A percentile compares a stretch with the other conserved stretches of the same genome.
phyloP scores from a whole-genome alignment of 441 rosid species.

The Melastoma candidum region DNA sequence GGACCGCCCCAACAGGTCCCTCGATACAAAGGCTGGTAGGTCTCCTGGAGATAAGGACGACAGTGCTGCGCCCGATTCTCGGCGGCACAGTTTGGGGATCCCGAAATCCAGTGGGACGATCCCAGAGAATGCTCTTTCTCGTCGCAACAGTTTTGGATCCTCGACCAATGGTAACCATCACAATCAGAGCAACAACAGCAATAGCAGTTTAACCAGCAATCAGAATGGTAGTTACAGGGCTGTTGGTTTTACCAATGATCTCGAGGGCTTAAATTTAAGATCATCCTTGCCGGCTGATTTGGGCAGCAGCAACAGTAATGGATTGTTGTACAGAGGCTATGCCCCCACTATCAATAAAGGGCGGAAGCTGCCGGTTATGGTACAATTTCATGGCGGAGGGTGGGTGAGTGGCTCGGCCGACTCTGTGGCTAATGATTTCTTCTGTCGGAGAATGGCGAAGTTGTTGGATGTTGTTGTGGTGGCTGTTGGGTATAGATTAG shows the following conservation, averaged over 20 bases:
- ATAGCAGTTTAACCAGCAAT: background rate
- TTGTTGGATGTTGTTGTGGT: conserved; percentile 73
- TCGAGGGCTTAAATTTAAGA: conserved; percentile 30
- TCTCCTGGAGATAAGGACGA: background rate
- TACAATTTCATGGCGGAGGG: conserved; percentile 95
- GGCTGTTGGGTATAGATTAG: conserved; percentile 83
- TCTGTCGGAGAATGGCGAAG: conserved; percentile 73
- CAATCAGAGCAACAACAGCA: too few relatives aligned
- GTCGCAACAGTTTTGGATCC: conserved; percentile 52
- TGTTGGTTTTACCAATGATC: conserved; percentile 20
- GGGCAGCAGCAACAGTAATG: conserved; percentile 3
- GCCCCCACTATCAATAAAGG: conserved; percentile 33
- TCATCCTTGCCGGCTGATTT: conserved; percentile 17
- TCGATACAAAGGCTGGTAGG: too few relatives aligned
- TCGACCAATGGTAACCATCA: background rate
- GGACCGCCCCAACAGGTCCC: too few relatives aligned
- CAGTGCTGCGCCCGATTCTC: conserved; percentile 18
- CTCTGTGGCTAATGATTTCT: conserved; percentile 73
- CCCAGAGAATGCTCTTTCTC: background rate
- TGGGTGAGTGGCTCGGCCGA: conserved; percentile 93
- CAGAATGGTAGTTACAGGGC: conserved; percentile 4
- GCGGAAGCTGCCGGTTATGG: conserved; percentile 57
- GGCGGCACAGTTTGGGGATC: too few relatives aligned
- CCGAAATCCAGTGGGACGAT: too few relatives aligned
- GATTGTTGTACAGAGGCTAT: conserved; percentile 49